A percentile compares a stretch with the other conserved stretches of the same genome.
Conservation (phyloP, 2,329 filamentous ascomycete species). For the Aurifilum marmelostoma region DNA sequence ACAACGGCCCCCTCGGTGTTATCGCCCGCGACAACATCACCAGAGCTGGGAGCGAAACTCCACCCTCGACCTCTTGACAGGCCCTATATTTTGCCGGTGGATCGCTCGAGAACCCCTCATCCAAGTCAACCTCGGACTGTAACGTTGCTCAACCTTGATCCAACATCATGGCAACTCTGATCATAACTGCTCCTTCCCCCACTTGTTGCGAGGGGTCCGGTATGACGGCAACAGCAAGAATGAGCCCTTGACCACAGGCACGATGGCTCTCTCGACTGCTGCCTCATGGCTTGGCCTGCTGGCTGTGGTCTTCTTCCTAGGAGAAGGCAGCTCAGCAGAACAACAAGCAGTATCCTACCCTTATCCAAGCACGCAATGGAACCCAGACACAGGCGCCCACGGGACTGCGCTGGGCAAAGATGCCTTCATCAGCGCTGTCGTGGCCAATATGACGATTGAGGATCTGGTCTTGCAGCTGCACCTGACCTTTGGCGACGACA, state of each 20-base stretch:
- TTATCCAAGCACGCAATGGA: constrained; percentile 22
- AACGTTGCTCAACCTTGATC: constrained; percentile 13
- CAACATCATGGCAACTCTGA: background rate
- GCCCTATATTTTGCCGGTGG: constrained; percentile 5
- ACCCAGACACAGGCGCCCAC: constrained; percentile 10
- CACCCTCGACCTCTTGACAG: background rate
- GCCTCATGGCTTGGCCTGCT: constrained; percentile 1
- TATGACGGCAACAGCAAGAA: no score
- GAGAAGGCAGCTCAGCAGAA: background rate
- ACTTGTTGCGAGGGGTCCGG: background rate
- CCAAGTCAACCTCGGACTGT: constrained; percentile 4
- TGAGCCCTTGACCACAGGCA: background rate
- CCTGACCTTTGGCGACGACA: constrained; percentile 48
- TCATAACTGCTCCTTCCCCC: background rate
- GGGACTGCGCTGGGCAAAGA: constrained; percentile 31
- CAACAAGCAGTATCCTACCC: constrained; percentile 13
- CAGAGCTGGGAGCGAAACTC: background rate
- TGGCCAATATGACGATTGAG: constrained; percentile 40
- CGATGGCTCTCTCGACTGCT: background rate
- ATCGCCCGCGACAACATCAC: constrained; percentile 5
- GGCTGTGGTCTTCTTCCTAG: background rate
- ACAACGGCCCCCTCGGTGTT: background rate
- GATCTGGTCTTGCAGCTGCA: constrained; percentile 46
- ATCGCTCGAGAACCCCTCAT: background rate
- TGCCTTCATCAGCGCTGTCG: constrained; percentile 34